phyloP scores from a whole-genome alignment of 225 moss, liverwort and hornwort species.

The Pseudoscleropodium purum region DNA sequence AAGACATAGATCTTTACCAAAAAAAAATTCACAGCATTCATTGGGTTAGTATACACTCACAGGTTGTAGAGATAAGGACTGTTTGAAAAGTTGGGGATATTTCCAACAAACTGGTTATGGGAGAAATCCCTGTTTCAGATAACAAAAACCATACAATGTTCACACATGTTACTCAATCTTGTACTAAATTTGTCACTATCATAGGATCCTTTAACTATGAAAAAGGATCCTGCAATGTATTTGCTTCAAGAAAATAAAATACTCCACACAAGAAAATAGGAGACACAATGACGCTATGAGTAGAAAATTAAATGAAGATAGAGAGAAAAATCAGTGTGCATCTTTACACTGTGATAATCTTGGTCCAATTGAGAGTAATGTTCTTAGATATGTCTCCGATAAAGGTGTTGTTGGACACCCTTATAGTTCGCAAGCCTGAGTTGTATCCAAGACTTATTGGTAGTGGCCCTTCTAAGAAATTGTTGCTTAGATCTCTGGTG shows the following conservation, averaged over 20 bases:
- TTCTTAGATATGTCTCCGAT: neutral
- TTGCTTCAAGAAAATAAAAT: neutral
- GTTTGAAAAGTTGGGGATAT: neutral
- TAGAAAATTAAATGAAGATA: neutral
- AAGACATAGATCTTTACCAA: neutral
- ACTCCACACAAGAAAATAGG: accelerated
- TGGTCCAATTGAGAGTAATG: neutral
- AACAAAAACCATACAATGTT: neutral
- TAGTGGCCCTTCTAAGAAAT: neutral
- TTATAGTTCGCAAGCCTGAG: accelerated
- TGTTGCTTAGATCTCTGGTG: conserved; percentile 9
- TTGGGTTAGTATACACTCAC: neutral
- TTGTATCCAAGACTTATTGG: neutral
- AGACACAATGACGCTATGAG: neutral
- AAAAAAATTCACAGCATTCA: neutral
- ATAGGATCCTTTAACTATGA: too few species aligned
- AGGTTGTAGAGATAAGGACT: neutral
- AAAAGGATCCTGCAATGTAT: too few species aligned
- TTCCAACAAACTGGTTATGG: neutral
- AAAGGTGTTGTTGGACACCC: neutral
- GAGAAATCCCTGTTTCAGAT: conserved; percentile 7
- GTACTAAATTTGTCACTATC: neutral
- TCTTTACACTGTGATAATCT: neutral
- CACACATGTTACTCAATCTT: neutral
- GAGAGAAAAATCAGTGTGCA: neutral